Percentiles rank a stretch among this genome's conserved stretches.
phyloP scores from a whole-genome alignment of 345 rosid species.

The thale cress (Arabidopsis thaliana) region TAIR10.1 NC_003071.7:117001-117500 shows the following conservation, averaged over 20 bases:
- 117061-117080: slow-evolving; percentile 81
- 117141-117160: slow-evolving; percentile 78
- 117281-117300: slow-evolving; percentile 62
- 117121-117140: slow-evolving; percentile 68
- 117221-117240: slow-evolving; percentile 59
- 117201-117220: slow-evolving; percentile 50
- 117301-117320: slow-evolving; percentile 35
- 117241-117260: slow-evolving; percentile 58
- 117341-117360: slow-evolving; percentile 44
- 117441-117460: slow-evolving; percentile 70
- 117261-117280: slow-evolving; percentile 67
- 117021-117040: slow-evolving; percentile 69
- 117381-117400: neutral
- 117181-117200: slow-evolving; percentile 83
- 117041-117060: slow-evolving; percentile 77
- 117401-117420: slow-evolving; percentile 26
- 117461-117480: slow-evolving; percentile 53
- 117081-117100: slow-evolving; percentile 78
- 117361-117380: slow-evolving; percentile 38
- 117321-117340: slow-evolving; percentile 73
- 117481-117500: slow-evolving; percentile 46
- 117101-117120: slow-evolving; percentile 59
- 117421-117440: slow-evolving; percentile 44
- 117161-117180: slow-evolving; percentile 78
- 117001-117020: slow-evolving; percentile 60